Conservation (phyloP, 176 grass and related monocot genomes). For the Rhynchospora tenuis region DNA sequence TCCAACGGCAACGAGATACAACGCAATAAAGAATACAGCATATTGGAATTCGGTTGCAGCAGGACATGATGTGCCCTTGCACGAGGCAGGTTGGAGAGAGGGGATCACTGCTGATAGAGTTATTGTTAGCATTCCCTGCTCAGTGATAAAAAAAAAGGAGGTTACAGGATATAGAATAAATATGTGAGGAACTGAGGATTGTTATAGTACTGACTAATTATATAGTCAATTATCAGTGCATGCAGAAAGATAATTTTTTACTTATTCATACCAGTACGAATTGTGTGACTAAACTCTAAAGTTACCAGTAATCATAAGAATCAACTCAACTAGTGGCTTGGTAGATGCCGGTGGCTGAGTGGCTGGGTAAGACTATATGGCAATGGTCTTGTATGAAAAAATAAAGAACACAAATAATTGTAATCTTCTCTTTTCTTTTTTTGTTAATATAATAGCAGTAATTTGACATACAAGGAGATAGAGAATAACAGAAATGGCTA, state of each 20-base stretch:
- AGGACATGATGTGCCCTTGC: constrained; percentile 57
- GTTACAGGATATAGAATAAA: background rate
- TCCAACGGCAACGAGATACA: constrained; percentile 75
- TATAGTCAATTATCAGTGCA: background rate
- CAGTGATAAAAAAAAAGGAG: constrained; percentile 6
- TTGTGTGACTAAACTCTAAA: background rate
- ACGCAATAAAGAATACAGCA: constrained; percentile 53
- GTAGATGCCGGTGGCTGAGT: background rate
- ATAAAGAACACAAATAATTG: background rate
- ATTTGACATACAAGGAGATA: constrained; percentile 57
- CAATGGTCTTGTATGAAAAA: too few relatives aligned
- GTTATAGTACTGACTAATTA: background rate
- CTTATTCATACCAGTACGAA: background rate
- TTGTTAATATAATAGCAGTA: background rate
- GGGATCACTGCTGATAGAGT: constrained; percentile 62
- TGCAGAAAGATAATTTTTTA: background rate
- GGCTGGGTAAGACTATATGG: too few relatives aligned
- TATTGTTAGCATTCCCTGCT: constrained; percentile 68
- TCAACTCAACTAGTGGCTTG: background rate
- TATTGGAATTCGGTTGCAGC: constrained; percentile 60
- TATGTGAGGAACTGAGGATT: background rate
- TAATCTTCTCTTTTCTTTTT: background rate
- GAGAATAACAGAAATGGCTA: constrained; percentile 48
- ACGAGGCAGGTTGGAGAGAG: constrained; percentile 50
- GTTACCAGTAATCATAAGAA: background rate